Evolutionary conservation across 2,329 filamentous ascomycete species (phyloP), one percentile per base, ranked within the genome.

Genomic region (Fusarium praegraminearum): DNA sequence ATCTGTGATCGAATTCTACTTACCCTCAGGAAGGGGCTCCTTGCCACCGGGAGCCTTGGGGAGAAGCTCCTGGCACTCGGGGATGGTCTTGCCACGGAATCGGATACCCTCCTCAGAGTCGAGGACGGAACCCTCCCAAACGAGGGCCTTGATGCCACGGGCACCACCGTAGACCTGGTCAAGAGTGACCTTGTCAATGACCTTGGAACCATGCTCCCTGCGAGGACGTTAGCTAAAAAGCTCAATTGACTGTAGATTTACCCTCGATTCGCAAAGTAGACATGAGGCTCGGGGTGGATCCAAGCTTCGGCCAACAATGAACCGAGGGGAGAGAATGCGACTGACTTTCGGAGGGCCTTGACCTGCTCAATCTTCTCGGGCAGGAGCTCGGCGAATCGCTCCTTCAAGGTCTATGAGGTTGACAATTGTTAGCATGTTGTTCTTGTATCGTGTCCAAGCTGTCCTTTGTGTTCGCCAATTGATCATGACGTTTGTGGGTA

Each of bases 111-210:
- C 96, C 87, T 98, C 94, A 62, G 95, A 89, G 85, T 99, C 96
- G 78, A 99, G 92, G 77, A 99, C 96, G 78, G 96, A 99, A 77
- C 95, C 91, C 86, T 99, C 96, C 96, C 96, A 99, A 78, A 99
- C 96, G 69, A 99, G 91, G 76, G 91, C 91, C 90, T 98, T 99
- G 86, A 99, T 97, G 79, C 96, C 95, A 87, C 96, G 95, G 80
- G 96, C 96, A 90, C 96, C 96, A 82, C 96, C 96, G 83, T 98
- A 99, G 81, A 97, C 96, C 87, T 99, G 96, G 88, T 98, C 96
- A 74, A 99, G 93, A 68, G 96, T 99, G 81, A 99, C 93, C 89
- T 98, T 93, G 83, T 96, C 95, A 76, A 99, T 81, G 78, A 98
- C 93, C 87, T 95, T 98, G 87, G 87, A 93, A 82, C 96, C 96